A percentile compares a stretch with the other conserved stretches of the same genome.
Evolutionary conservation across 2,329 filamentous ascomycete species (phyloP).

Genomic region (Trichoderma sp.): DNA sequence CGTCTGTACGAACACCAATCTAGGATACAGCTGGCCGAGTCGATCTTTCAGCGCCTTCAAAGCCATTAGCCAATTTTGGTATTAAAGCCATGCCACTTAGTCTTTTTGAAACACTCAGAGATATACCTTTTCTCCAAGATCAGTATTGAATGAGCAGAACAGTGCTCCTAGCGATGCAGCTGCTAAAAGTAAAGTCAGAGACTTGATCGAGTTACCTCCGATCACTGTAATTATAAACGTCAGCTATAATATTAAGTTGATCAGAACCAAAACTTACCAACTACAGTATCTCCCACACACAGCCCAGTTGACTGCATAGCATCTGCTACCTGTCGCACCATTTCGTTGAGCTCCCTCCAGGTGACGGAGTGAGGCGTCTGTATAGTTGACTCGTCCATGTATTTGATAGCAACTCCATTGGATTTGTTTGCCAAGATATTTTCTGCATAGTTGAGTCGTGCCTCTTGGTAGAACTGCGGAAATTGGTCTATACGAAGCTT

Average conservation of each 20-base stretch:
- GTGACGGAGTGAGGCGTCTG: neutral
- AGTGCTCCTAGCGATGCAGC: neutral
- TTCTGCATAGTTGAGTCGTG: neutral
- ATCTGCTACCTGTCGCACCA: neutral
- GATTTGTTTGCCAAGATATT: neutral
- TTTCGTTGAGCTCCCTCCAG: neutral
- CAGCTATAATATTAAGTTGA: too few species aligned
- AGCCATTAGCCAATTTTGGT: neutral
- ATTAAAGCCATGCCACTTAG: too few species aligned
- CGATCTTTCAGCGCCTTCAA: neutral
- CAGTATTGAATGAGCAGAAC: neutral
- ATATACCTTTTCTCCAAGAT: neutral
- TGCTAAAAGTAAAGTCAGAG: neutral
- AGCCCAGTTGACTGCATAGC: neutral
- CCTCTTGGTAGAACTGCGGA: neutral
- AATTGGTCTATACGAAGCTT: neutral
- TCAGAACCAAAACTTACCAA: neutral
- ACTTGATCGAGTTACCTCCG: neutral
- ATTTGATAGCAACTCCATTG: neutral
- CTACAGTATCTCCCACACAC: neutral
- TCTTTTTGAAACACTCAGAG: too few species aligned
- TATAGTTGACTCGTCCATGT: neutral
- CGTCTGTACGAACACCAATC: neutral
- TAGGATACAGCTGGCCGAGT: neutral
- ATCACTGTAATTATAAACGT: neutral